Evolutionary conservation across 2,329 filamentous ascomycete species (phyloP), one percentile per base, ranked within the genome.

Genomic region (Leptographium wingfieldii): DNA sequence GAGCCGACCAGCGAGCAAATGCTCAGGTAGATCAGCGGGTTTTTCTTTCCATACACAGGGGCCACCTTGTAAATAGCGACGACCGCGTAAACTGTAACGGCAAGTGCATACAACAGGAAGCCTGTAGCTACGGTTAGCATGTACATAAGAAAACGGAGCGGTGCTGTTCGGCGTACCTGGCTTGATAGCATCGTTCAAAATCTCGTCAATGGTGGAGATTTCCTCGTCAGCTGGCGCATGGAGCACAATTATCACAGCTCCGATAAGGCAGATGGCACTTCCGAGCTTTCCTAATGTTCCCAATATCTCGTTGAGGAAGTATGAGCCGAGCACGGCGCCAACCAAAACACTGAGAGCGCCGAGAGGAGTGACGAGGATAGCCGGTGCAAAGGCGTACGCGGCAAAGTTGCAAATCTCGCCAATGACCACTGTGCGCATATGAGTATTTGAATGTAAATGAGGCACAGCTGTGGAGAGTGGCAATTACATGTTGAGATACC

Each of bases 1-100:
- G 92, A 96, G 68, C 94, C 94, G 64, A 96, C 92, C 3, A 92
- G 95, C 57, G 92, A 96, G 80, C 94, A 99, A 67, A 99, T 97
- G 66, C 92, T 96, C 66, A 99, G 85, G 74, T 92, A 99, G 67
- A 99, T 88, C 67, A 99, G 82, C 11, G 94, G 92, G 71, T 97
- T 99, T 75, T 88, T 92, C 79, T 90, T 95, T 70, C 94, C 94
- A 69, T 99, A 86, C 59, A 85, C 76, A 0, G 94, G 94, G 9
- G 91, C 90, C 65, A 99, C 80, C 72, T 86, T 88, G 79, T 99
- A 99, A 67, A 99, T 97, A 92, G 97, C 97, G 67, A 96, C 80
- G 61, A 85, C 79, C 38, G 92, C 90, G 71, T 97, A 97, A 57
- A 88, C 78, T 51, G 86, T 83, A 59, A 97, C 92, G 27, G 84